Conservation (phyloP, 495 filamentous ascomycete species). For the Staphylotrichum longicolle region DNA sequence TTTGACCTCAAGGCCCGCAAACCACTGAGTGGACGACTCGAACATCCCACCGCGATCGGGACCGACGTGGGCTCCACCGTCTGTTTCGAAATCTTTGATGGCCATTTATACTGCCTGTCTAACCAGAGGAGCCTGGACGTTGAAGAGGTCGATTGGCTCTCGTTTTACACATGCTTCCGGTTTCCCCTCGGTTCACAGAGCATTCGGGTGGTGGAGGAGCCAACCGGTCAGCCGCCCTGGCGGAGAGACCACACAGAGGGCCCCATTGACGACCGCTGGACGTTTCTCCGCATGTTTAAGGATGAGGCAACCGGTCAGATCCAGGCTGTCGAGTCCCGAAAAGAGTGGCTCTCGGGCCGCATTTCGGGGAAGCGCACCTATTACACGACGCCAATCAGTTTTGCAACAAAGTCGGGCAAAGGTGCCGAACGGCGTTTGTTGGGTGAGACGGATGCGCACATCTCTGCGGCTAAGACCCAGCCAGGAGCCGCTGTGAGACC, state of each 20-base stretch:
- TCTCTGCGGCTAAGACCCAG: constrained; percentile 13
- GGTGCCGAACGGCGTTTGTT: neutral
- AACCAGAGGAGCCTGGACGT: constrained; percentile 62
- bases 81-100: constrained; percentile 68
- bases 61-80: constrained; percentile 65
- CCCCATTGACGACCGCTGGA: constrained; percentile 76
- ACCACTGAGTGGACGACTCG: constrained; percentile 41
- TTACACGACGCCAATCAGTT: constrained; percentile 62
- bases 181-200: constrained; percentile 48
- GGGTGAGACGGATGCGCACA: neutral
- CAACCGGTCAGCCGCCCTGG: constrained; percentile 52
- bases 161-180: constrained; percentile 68
- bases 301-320: constrained; percentile 61
- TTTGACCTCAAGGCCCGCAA: constrained; percentile 44
- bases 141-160: constrained; percentile 66
- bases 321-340: constrained; percentile 66
- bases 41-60: constrained; percentile 56
- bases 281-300: constrained; percentile 59
- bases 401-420: constrained; percentile 20
- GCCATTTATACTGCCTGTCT: constrained; percentile 70
- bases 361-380: constrained; percentile 65
- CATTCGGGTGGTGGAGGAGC: constrained; percentile 32
- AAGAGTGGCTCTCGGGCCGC: constrained; percentile 63
- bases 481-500: neutral
- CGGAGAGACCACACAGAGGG: constrained; percentile 69